Base-by-base conservation (phyloP, 2,329 filamentous ascomycete species). In the Ambrosiella beaveri region DNA sequence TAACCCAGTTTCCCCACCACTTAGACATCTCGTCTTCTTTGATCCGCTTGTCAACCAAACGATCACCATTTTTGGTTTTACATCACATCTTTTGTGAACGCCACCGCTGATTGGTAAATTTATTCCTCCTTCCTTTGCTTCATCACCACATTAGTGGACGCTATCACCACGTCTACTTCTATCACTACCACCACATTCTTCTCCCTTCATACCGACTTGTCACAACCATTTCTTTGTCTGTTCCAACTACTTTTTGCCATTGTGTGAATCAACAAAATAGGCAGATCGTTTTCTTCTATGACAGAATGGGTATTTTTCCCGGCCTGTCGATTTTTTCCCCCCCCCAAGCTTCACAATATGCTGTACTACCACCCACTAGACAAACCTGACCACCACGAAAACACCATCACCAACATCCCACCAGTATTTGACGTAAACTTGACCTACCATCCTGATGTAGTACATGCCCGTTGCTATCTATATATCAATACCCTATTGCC, bases 1-100 rank as follows among this genome's bases (percentile, higher is more conserved):
- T 59, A 56, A 59, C 58, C 19, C 39, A 40, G 17, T 51, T 54
- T 59, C 47, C 53, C 50, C 41, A 55, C 51, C 54, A 51, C 39
- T 41, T 27, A 47, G 8, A 56, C 53, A 37, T 53, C 37, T 50
- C 50, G 35, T 51, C 45, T 55, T 27, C 53, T 50, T 56, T 12
- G 12, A 15, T 13, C 27, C n/a, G 55, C 53, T 59, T 47, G 44
- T 44, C 38, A 57, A 36, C 49, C 47, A 56, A 57, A 38, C 44
- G 44, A 15, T 51, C 15, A 19, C 19, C n/a, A 19, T 41, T 41
- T 40, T 41, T 54, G 52, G 17, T 17, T 36, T 41, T 19, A 36
- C 47, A 11, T 19, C 47, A 36, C 47, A 11, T 19, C 47, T 3
- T 11, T n/a, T 51, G 13, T 35, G 39, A 11, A 11, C n/a, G 2